Evolutionary conservation across 257 asterid genomes (phyloP).

Genomic region (Solanum sitiens): DNA sequence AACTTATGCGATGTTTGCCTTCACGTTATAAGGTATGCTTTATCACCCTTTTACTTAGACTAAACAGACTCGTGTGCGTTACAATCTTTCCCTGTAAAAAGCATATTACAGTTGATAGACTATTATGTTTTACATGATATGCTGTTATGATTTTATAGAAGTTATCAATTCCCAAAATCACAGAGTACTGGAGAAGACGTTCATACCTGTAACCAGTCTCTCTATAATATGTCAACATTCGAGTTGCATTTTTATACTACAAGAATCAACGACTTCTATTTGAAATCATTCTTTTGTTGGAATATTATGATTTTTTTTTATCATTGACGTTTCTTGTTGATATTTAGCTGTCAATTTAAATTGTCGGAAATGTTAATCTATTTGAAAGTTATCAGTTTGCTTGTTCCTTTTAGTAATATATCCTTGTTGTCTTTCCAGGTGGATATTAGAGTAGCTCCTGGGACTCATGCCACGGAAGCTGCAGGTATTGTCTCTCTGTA

Average conservation of each 20-base stretch:
- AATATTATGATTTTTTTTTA: not conserved
- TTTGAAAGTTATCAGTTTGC: not conserved
- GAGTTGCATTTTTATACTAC: not conserved
- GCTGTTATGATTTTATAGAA: not conserved
- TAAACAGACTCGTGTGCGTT: not conserved
- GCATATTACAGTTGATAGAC: not conserved
- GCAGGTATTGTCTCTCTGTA: conserved; percentile 51
- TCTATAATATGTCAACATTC: not conserved
- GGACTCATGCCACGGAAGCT: conserved; percentile 90
- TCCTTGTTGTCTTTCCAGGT: conserved; percentile 37
- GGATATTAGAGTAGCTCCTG: conserved; percentile 93
- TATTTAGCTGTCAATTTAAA: not conserved
- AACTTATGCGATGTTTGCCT: conserved; percentile 86
- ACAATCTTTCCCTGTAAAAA: not conserved
- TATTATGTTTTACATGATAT: not conserved
- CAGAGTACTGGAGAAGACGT: not conserved
- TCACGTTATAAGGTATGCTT: conserved; percentile 62
- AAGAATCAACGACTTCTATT: not conserved
- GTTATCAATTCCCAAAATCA: not conserved
- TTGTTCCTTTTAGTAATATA: not conserved
- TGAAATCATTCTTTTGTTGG: not conserved
- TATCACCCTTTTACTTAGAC: not conserved
- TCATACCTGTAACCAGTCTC: not conserved
- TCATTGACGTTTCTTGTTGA: not conserved
- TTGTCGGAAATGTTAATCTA: not conserved